Evolutionary conservation across 805 yeast genomes (phyloP).

Genomic region (Starmerella gropengiesseri): DNA sequence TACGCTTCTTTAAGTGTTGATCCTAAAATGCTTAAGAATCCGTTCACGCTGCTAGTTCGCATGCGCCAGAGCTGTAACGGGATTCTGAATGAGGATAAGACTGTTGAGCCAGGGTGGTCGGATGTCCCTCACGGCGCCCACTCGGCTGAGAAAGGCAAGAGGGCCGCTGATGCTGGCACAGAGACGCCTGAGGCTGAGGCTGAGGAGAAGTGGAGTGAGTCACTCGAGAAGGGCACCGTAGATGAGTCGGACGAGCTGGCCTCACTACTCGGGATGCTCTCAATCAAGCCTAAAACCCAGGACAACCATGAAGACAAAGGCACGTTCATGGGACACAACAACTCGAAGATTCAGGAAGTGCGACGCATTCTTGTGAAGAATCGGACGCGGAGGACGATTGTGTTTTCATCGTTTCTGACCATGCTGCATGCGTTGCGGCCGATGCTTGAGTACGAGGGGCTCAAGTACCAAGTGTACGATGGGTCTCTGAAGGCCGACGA

Average conservation of each 20-base stretch:
- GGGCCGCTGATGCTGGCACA: background rate
- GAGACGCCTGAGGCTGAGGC: background rate
- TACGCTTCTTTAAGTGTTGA: background rate
- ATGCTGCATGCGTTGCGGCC: constrained; percentile 30
- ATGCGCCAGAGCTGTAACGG: constrained; percentile 21
- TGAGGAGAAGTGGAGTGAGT: background rate
- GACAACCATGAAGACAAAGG: background rate
- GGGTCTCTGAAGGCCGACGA: constrained; percentile 30
- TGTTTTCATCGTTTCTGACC: constrained; percentile 37
- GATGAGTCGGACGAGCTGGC: constrained; percentile 12
- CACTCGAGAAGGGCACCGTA: background rate
- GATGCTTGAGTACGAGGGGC: constrained; percentile 27
- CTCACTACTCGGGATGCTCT: background rate
- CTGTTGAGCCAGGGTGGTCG: background rate
- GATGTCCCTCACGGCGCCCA: background rate
- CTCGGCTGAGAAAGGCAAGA: too few species aligned
- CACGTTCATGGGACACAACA: constrained; percentile 8
- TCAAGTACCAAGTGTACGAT: constrained; percentile 30
- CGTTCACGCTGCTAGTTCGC: constrained; percentile 8
- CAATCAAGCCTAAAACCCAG: background rate
- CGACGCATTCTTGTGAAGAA: constrained; percentile 30
- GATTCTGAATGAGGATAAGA: background rate
- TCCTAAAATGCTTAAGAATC: background rate
- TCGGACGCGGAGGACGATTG: constrained; percentile 34
- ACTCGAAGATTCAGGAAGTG: constrained; percentile 30